Evolutionary conservation across 768 basidiomycete genomes (phyloP), one percentile per base, ranked within the genome.

Genomic region (Fomitopsis pulvina): DNA sequence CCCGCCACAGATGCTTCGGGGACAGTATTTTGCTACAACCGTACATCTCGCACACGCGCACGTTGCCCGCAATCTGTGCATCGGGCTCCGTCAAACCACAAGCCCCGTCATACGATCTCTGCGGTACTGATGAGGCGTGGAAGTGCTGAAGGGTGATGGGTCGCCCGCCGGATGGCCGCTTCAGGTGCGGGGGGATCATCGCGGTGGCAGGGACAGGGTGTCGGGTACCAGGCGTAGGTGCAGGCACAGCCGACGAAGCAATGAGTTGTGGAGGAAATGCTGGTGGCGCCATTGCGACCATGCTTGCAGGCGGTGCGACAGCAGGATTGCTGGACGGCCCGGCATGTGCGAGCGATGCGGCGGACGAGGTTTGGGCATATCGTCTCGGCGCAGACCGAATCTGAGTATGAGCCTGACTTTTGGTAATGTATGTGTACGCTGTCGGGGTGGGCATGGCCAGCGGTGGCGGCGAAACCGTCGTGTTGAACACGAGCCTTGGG

Each of bases 21-120:
- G 42, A 29, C 10, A 50, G 41, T 8, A 50, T 28, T 6, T 41
- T 11, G 30, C 18, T 28, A 32, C 49, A 50, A 12, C 49, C 49
- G 30, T 14, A 25, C 20, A 29, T 43, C 41, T n/a, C 37, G 34
- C 49, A 50, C 22, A 43, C 22, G n/a, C 49, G 41, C 41, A 37
- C 30, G 24, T 40, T 37, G 34, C 34, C 34, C 34, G 34, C 34
- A 14, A 18, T 18, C 34, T 37, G 34, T 18, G 14, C 14, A 18
- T 37, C 34, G 29, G 8, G 29, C 8, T 30, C 29, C 8, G 29
- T 18, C 34, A 5, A 6, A 12, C 34, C 34, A 16, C 14, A 4
- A 5, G 7, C 34, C 14, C 4, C 4, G 5, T 4, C 14, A 4
- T 37, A 18, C 7, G 14, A 14, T n/a, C n/a, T n/a, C 34, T 5